Percentiles rank a stretch among this genome's conserved stretches.
Evolutionary conservation across 2,329 filamentous ascomycete species (phyloP).

Genomic region (Aspergillus texensis): DNA sequence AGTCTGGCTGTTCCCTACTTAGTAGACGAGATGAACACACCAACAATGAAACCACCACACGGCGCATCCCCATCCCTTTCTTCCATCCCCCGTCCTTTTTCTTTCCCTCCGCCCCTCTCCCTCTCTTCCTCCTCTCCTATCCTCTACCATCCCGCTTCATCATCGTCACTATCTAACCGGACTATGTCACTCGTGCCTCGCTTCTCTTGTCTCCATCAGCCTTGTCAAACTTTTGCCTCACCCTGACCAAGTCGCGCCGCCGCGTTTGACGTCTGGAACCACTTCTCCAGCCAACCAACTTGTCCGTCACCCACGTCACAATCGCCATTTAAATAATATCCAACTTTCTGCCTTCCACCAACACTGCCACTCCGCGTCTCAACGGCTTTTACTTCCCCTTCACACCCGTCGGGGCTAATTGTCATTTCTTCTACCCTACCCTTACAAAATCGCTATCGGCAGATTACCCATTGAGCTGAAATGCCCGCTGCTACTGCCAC

Average conservation of each 20-base stretch:
- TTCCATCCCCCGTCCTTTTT: constrained; percentile 29
- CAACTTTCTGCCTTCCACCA: constrained; percentile 1
- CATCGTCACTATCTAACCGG: constrained; percentile 20
- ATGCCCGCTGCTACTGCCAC: constrained; percentile 28
- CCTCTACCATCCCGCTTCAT: constrained; percentile 15
- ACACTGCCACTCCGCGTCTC: constrained; percentile 16
- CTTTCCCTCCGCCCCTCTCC: constrained; percentile 20
- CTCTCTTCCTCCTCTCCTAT: constrained; percentile 17
- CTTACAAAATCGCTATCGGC: not conserved
- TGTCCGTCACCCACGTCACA: constrained; percentile 26
- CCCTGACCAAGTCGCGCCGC: constrained; percentile 35
- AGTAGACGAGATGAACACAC: constrained; percentile 30
- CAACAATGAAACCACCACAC: constrained; percentile 35
- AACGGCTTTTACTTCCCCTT: constrained; percentile 3
- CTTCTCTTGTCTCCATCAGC: constrained; percentile 25
- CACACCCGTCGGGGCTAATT: constrained; percentile 6
- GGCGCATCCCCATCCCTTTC: constrained; percentile 30
- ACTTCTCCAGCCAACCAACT: constrained; percentile 9
- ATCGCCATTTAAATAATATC: constrained; percentile 15
- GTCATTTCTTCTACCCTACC: not conserved
- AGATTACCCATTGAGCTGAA: not conserved
- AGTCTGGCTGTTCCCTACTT: constrained; percentile 25
- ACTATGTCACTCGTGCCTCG: constrained; percentile 36
- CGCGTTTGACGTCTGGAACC: constrained; percentile 22
- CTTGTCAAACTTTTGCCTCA: constrained; percentile 34